Base-by-base conservation (phyloP, 257 asterid species). In the Gentiana straminea region DNA sequence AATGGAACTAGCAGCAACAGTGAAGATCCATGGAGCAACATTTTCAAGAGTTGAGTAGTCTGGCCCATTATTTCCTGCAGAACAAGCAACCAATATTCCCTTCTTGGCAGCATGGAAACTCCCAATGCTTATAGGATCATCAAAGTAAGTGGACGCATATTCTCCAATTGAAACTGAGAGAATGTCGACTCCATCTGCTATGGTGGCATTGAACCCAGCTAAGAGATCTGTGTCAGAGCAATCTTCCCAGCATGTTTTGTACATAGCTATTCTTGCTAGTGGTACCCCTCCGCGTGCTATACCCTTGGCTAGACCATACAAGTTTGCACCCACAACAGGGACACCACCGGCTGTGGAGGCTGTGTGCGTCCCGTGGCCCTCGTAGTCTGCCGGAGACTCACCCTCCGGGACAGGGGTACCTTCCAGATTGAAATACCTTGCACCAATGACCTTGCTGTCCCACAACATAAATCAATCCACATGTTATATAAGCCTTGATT, bases 331-430 rank as follows among this genome's bases (percentile, higher is more conserved):
- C 1, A 11, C 58, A 24, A 85, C 89, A 9, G 73, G 46, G 15
- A 46, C 32, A 0, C 95, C 95, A 0, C 85, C 85, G 0, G 81
- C 97, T 0, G 94, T 88, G 0, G 97, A 88, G 64, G 95, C 70
- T 0, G 97, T 88, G 77, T 88, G 97, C n/a, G 94, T 79, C 32
- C 97, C 97, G 35, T 88, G 95, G 12, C 95, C 97, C 0, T 73
- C 76, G 1, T 4, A 0, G 45, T 88, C 97, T 35, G 65, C 72
- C 0, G 95, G 91, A n/a, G 78, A 54, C 0, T 9, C 9, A 34
- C 57, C 70, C 0, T 73, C 59, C 0, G 51, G 54, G 0, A 49
- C 9, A 0, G 45, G 37, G 1, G 4, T 0, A 1, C 13, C 55
- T 0, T 35, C 64, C 0, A 79, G 55, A 50, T 77, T 49, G 75